Evolutionary conservation across 331 rosid genomes (phyloP).

Genomic region (Phaseolus coccineus): DNA sequence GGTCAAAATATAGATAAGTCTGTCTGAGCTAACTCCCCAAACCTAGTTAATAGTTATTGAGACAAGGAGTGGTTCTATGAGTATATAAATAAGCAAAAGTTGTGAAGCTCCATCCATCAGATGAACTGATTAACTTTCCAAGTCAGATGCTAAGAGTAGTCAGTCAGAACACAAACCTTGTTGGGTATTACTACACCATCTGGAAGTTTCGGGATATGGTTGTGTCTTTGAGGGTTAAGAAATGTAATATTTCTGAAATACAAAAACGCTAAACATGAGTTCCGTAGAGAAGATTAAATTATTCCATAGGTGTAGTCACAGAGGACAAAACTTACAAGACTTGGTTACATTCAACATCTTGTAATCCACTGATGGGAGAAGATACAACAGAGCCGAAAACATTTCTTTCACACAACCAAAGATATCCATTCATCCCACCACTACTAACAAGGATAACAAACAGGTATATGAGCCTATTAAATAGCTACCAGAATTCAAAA

Average conservation of each 20-base stretch:
- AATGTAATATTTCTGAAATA: constrained; percentile 67
- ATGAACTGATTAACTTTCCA: not conserved
- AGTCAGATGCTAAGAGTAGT: constrained; percentile 9
- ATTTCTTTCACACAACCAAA: constrained; percentile 74
- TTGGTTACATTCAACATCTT: constrained; percentile 59
- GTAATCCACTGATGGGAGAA: constrained; percentile 70
- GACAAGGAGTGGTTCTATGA: not conserved
- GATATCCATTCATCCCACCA: constrained; percentile 81
- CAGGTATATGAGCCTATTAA: constrained; percentile 19
- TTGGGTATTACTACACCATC: constrained; percentile 61
- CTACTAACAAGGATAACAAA: constrained; percentile 47
- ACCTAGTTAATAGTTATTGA: not conserved
- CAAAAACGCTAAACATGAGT: constrained; percentile 37
- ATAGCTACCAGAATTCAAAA: constrained; percentile 26
- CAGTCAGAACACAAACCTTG: constrained; percentile 55
- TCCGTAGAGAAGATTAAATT: not conserved
- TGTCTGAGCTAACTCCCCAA: not conserved
- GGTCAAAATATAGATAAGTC: constrained; percentile 10
- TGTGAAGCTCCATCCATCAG: not conserved
- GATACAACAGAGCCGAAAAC: constrained; percentile 49
- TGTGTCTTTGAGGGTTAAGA: constrained; percentile 57
- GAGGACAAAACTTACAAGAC: constrained; percentile 67
- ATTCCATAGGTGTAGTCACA: not conserved
- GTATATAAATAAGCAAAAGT: constrained; percentile 26
- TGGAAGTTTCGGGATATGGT: constrained; percentile 69